A percentile compares a stretch with the other conserved stretches of the same genome.
Conservation (phyloP, 768 basidiomycete species). For the Psilocybe cyanescens region DNA sequence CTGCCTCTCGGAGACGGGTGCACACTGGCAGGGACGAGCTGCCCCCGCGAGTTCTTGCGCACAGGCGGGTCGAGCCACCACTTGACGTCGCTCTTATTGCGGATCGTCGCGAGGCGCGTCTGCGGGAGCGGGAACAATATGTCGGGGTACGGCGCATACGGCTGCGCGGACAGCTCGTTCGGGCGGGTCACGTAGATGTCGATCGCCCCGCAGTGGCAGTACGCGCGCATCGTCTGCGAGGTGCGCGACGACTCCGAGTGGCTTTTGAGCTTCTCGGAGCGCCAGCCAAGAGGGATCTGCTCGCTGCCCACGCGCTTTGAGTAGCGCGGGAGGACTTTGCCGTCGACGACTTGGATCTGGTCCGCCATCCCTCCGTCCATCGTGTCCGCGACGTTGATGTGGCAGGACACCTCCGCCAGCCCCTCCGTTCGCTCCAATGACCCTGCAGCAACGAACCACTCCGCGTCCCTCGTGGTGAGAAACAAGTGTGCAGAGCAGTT, state of each 20-base stretch:
- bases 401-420: constrained; percentile 23
- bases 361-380: constrained; percentile 37
- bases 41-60: background rate
- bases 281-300: constrained; percentile 20
- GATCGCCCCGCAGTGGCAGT: constrained; percentile 32
- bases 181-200: constrained; percentile 29
- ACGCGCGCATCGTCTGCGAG: constrained; percentile 15
- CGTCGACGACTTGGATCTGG: constrained; percentile 21
- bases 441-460: constrained; percentile 30
- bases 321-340: constrained; percentile 25
- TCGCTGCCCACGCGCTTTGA: constrained; percentile 17
- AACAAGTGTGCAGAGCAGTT: constrained; percentile 33
- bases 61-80: constrained; percentile 30
- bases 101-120: constrained; percentile 24
- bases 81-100: constrained; percentile 28
- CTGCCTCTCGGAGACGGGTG: background rate
- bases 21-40: background rate
- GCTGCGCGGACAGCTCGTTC: constrained; percentile 21
- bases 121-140: constrained; percentile 25
- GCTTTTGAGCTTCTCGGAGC: constrained; percentile 21
- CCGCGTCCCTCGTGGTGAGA: constrained; percentile 4
- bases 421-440: constrained; percentile 27
- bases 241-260: background rate
- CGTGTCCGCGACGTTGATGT: constrained; percentile 31
- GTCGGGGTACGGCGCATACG: constrained; percentile 28